Base-by-base conservation (phyloP, 768 basidiomycete species). In the Amanita molliuscula region DNA sequence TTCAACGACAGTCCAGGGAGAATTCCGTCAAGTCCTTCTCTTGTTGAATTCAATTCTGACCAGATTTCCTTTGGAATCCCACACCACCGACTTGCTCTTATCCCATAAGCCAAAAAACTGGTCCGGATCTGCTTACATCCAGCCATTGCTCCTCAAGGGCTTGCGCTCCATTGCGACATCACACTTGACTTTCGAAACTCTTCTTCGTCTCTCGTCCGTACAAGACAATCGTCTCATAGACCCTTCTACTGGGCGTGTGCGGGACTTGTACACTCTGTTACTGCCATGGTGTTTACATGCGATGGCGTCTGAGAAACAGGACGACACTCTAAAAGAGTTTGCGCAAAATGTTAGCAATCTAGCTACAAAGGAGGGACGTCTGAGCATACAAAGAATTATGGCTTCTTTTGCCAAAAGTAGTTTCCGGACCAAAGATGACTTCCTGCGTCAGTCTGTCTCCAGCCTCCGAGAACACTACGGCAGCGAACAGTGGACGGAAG, bases 381-480 rank as follows among this genome's bases (percentile, higher is more conserved):
- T 78, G n/a, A 87, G 84, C 58, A 88, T 96, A 57, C 75, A 80
- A 47, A 83, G 88, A 43, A 87, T 97, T 59, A 88, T 95, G 84
- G 82, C 74, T 3, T 92, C 89, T 3, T 94, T 94, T 57, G 79
- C 87, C 49, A 89, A 89, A 64, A 72, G 75, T 18, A 84, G 88
- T 45, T 96, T 97, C 73, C 75, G 93, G 43, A 91, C 91, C 1
- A 84, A 84, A 59, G 93, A 97, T 47, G 93, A 96, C 65, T 95
- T 95, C 67, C 75, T 95, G 52, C 81, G 90, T 4, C 91, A 96
- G 61, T 91, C 89, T 0, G 82, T 91, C 18, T 73, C 80, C 1
- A 84, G 87, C 56, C 74, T 97, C 33, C 81, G 91, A 18, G 93
- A 96, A 60, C 82, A 89, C 63, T 92, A 90, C 59, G 79, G 81